A percentile compares a stretch with the other conserved stretches of the same genome.
These are phyloP conservation scores for Irpex sp. DNA, from an alignment of 1,284 basidiomycete species.

Conservation along the genomic window DNA sequence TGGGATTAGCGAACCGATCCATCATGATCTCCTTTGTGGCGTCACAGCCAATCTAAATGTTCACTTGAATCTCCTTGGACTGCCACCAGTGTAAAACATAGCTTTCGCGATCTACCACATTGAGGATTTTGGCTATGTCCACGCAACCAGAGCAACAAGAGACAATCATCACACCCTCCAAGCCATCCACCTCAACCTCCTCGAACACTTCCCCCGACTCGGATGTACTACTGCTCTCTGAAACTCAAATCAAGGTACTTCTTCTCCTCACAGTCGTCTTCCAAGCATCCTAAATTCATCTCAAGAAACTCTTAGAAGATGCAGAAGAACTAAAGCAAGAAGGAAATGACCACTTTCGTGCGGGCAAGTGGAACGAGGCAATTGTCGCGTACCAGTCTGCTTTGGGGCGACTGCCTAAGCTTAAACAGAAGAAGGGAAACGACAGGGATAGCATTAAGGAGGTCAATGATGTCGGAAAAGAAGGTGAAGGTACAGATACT, in stretches of 20 bases:
- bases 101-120: background rate
- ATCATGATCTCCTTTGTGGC: background rate
- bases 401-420: slow-evolving; percentile 53
- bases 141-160: background rate
- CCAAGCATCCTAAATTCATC: background rate
- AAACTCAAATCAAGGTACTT: slow-evolving; percentile 15
- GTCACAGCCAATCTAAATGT: background rate
- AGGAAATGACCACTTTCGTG: slow-evolving; percentile 51
- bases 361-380: slow-evolving; percentile 60
- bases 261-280: background rate
- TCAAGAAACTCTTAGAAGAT: slow-evolving; percentile 41
- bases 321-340: slow-evolving; percentile 60
- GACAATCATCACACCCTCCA: background rate
- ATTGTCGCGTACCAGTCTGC: slow-evolving; percentile 59
- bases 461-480: slow-evolving; percentile 6
- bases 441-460: slow-evolving; percentile 23
- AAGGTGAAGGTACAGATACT: background rate
- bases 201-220: background rate
- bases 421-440: slow-evolving; percentile 15
- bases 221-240: background rate
- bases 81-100: background rate
- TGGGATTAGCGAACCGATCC: background rate
- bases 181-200: background rate
- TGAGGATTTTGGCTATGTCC: background rate
- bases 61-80: background rate